Evolutionary conservation across 495 filamentous ascomycete species (phyloP).

Genomic region (Annulohypoxylon moriforme): DNA sequence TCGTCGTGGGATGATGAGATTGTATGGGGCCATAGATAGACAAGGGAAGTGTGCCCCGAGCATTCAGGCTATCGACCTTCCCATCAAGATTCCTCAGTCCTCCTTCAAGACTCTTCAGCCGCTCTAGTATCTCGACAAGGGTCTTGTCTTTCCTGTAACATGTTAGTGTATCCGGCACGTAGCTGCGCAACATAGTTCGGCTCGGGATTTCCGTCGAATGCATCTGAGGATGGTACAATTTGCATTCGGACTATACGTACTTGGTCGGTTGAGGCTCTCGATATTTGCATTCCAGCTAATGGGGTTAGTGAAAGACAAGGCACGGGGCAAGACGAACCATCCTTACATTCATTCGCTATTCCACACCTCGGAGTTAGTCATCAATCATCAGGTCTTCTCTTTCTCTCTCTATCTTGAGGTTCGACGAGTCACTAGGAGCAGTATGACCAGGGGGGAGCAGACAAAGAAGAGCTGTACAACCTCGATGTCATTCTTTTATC

Average conservation of each 20-base stretch:
- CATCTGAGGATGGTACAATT: conserved; percentile 20
- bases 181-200: conserved; percentile 21
- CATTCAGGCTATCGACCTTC: conserved; percentile 59
- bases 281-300: conserved; percentile 67
- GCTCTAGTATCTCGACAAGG: conserved; percentile 67
- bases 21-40: conserved; percentile 41
- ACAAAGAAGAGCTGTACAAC: conserved; percentile 14
- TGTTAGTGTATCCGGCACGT: conserved; percentile 39
- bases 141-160: conserved; percentile 69
- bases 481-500: conserved; percentile 8
- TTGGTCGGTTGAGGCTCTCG: conserved; percentile 71
- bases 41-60: conserved; percentile 36
- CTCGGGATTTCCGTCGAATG: conserved; percentile 25
- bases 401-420: conserved; percentile 16
- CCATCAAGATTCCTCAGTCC: conserved; percentile 41
- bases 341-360: conserved; percentile 47
- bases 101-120: conserved; percentile 62
- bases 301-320: conserved; percentile 42
- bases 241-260: conserved; percentile 57
- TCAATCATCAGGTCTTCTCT: conserved; percentile 33
- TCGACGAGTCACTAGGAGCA: conserved; percentile 23
- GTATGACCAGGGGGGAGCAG: conserved; percentile 20
- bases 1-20: conserved; percentile 21
- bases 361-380: conserved; percentile 40
- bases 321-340: conserved; percentile 24